Evolutionary conservation across 164 flowering plant genomes (phyloP).

Genomic region (Saururus chinensis): DNA sequence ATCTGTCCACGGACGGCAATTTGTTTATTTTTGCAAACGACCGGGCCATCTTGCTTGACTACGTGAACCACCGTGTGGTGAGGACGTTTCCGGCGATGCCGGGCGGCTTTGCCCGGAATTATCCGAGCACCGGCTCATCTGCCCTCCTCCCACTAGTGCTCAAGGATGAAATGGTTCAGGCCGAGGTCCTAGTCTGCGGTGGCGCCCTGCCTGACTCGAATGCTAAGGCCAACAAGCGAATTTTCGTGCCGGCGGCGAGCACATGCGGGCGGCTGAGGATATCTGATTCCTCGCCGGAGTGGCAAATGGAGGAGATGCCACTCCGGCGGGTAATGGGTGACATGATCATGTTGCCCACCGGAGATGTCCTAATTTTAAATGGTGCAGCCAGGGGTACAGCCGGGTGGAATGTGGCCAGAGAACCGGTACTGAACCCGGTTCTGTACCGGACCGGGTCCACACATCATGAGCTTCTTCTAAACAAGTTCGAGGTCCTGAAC

Average conservation of each 20-base stretch:
- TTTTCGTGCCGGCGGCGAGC: conserved; percentile 22
- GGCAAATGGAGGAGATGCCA: conserved; percentile 56
- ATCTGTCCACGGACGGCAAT: conserved; percentile 32
- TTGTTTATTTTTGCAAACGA: conserved; percentile 49
- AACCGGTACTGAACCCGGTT: conserved; percentile 34
- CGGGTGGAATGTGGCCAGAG: conserved; percentile 31
- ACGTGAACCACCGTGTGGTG: conserved; percentile 22
- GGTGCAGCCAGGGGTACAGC: conserved; percentile 42
- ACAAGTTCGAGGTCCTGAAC: conserved; percentile 20
- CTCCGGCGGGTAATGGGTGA: conserved; percentile 34
- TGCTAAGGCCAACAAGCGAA: conserved; percentile 9
- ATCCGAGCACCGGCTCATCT: conserved; percentile 46
- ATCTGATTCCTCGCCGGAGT: conserved; percentile 17
- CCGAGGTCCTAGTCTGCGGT: conserved; percentile 48
- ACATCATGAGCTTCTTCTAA: too few species aligned
- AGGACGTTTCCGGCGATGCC: conserved; percentile 29
- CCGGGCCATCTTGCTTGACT: conserved; percentile 31
- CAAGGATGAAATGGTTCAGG: not conserved
- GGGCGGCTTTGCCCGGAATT: conserved; percentile 30
- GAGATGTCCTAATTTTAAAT: conserved; percentile 39
- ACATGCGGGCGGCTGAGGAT: conserved; percentile 33
- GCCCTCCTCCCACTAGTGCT: conserved; percentile 34
- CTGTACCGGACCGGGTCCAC: conserved; percentile 19
- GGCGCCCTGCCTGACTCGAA: conserved; percentile 32
- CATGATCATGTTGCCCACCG: conserved; percentile 40